Percentiles rank a stretch among this genome's conserved stretches.
Conservation (phyloP, 139 green algal species). For the Tetradesmus lagerheimii region DNA sequence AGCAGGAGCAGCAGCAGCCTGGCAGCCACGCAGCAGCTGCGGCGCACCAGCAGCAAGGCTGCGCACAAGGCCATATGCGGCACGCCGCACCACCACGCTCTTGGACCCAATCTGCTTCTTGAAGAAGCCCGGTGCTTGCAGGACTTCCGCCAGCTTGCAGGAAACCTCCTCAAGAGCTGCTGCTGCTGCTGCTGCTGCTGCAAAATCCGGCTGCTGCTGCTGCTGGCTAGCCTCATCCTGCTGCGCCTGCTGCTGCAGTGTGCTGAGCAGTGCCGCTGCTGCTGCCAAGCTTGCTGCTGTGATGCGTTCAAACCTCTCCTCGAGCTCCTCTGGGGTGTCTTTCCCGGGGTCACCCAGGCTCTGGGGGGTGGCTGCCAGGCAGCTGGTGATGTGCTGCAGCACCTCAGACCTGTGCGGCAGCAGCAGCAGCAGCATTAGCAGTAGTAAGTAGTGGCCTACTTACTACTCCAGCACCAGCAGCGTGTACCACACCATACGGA, state of each 20-base stretch:
- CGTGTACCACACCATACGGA: background rate
- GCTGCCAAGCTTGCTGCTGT: constrained; percentile 62
- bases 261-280: constrained; percentile 67
- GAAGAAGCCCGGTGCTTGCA: constrained; percentile 59
- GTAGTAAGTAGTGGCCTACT: no score
- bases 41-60: background rate
- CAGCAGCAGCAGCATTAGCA: constrained; percentile 54
- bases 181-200: constrained; percentile 8
- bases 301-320: constrained; percentile 78
- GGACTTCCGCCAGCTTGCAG: constrained; percentile 18
- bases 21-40: background rate
- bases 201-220: background rate
- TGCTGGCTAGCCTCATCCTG: constrained; percentile 22
- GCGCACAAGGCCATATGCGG: constrained; percentile 64
- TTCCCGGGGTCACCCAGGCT: constrained; percentile 72
- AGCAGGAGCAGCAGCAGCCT: constrained; percentile 5
- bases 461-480: background rate
- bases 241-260: constrained; percentile 24
- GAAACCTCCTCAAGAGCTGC: constrained; percentile 16
- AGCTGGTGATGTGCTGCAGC: constrained; percentile 52
- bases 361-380: constrained; percentile 57
- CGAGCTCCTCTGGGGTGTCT: constrained; percentile 80
- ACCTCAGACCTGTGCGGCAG: constrained; percentile 69
- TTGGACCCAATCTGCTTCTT: constrained; percentile 63
- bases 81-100: constrained; percentile 54